Base-by-base conservation (phyloP, 345 rosid species). In the Ceriops decandra region DNA sequence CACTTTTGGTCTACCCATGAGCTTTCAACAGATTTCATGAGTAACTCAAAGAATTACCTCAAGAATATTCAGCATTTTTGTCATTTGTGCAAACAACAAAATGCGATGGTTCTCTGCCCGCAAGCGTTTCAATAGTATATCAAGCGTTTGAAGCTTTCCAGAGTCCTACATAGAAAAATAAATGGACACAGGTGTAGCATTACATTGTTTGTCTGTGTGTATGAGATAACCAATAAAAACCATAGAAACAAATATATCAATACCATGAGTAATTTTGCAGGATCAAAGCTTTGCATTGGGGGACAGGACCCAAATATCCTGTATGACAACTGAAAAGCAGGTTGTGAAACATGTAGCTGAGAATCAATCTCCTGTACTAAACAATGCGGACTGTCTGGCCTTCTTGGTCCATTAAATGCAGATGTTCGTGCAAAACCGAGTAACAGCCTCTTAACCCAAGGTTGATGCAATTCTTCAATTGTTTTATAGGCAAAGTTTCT, bases 131-230 rank as follows among this genome's bases (percentile, higher is more conserved):
- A 95, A 79, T 63, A 95, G 80, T 76, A 95, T 81, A 82, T 95
- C 99, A 52, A 95, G 86, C 2, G 99, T 95, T 81, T 92, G 99
- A 78, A 95, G 98, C 92, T 95, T 95, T 66, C 99, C 99, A 74
- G 99, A 95, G 77, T 92, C 99, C 99, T 95, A 77, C 17, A 76
- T 27, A 67, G 68, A 68, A 49, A 72, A 71, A 16, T 68, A 69
- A 9, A 70, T 28, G 27, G 21, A 60, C 7, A 9, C 36, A 33
- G 36, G 6, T 46, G 5, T 0, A 17, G 28, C 8, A 22, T 27
- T 17, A 11, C 35, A n/a, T 27, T 56, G 59, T 22, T 24, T 56
- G 31, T 6, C 31, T 24, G 24, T 15, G 10, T 56, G 16, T 33
- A 33, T 33, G 36, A 33, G 36, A 42, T 56, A 24, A 56, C 22